phyloP scores from a whole-genome alignment of 2,329 filamentous ascomycete genomes.

The Teratosphaeriaceae sp. region DNA sequence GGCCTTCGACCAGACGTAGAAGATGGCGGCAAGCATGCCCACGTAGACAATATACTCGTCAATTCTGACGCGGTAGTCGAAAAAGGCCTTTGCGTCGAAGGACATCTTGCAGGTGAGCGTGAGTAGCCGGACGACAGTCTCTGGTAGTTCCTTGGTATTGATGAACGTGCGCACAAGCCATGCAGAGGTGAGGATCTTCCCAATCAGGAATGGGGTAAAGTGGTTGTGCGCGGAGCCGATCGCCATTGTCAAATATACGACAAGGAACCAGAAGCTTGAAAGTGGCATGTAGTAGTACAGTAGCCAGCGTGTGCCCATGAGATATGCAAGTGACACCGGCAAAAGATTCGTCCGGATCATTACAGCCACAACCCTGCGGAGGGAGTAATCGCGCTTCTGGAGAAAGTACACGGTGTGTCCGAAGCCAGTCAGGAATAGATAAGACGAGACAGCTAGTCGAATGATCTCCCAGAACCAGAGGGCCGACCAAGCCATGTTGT shows the following conservation, averaged over 20 bases:
- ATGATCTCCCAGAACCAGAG: slow-evolving; percentile 50
- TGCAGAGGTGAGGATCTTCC: slow-evolving; percentile 45
- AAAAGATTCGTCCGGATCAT: slow-evolving; percentile 54
- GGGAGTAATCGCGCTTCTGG: slow-evolving; percentile 50
- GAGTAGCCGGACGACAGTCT: slow-evolving; percentile 34
- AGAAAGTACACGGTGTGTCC: slow-evolving; percentile 56
- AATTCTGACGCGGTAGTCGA: slow-evolving; percentile 43
- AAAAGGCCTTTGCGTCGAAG: slow-evolving; percentile 44
- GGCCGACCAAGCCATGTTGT: slow-evolving; percentile 46
- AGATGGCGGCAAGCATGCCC: slow-evolving; percentile 47
- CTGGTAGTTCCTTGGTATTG: slow-evolving; percentile 37
- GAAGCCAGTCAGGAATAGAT: slow-evolving; percentile 57
- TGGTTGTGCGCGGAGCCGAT: slow-evolving; percentile 38
- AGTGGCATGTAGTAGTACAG: slow-evolving; percentile 56
- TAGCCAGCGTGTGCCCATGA: slow-evolving; percentile 51
- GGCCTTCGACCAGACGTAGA: slow-evolving; percentile 29
- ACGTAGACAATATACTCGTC: slow-evolving; percentile 52
- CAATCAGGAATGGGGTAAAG: slow-evolving; percentile 36
- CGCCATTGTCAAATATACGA: slow-evolving; percentile 49
- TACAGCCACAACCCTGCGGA: slow-evolving; percentile 46
- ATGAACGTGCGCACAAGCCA: slow-evolving; percentile 34
- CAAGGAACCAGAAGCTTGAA: slow-evolving; percentile 56
- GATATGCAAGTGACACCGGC: slow-evolving; percentile 46
- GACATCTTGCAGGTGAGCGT: slow-evolving; percentile 40
- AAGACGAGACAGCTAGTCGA: slow-evolving; percentile 49